Evolutionary conservation across 192 early-diverging fungal genomes (phyloP), one percentile per base, ranked within the genome.

Genomic region (Helicostylum pulchrum): DNA sequence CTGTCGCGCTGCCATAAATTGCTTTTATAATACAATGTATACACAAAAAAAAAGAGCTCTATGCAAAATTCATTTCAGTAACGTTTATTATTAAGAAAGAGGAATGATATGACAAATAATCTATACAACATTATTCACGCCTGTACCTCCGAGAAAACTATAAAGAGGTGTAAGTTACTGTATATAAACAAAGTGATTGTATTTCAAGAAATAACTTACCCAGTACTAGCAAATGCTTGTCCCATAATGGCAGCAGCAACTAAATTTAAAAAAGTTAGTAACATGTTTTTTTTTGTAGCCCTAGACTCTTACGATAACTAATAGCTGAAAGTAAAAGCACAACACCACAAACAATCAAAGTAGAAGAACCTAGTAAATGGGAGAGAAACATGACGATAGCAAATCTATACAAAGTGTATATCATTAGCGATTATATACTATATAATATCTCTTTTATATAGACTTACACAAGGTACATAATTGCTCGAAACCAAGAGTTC

Each of bases 361-460:
- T 61, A 55, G 58, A 56, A 17, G 65, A 51, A 15, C 50, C 74
- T 4, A 66, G 31, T 4, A 78, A 64, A 43, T 73, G 72, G 15
- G 78, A 78, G 7, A 82, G 58, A 75, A 78, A 82, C 80, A 82
- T 82, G 2, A 79, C 45, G 5, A 82, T 63, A 8, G 69, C 66
- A 56, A 82, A 82, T 7, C 78, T 52, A 23, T 7, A 20, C n/a
- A 26, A 26, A 26, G 4, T 48, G 17, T 48, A 47, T 11, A 48
- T 48, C 17, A 48, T 17, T 5, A 48, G 1, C 0, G 17, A 42
- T 17, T 20, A 61, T 44, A 45, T 32, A 62, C 12, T 48, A 5
- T 19, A 48, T 48, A 1, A 1, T 48, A 0, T 17, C 14, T 17
- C 23, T 15, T 20, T 42, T 17, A 59, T 66, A 20, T 17, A 15